Base-by-base conservation (phyloP, 176 grass and related monocot genomes). In the Carex kokanica region DNA sequence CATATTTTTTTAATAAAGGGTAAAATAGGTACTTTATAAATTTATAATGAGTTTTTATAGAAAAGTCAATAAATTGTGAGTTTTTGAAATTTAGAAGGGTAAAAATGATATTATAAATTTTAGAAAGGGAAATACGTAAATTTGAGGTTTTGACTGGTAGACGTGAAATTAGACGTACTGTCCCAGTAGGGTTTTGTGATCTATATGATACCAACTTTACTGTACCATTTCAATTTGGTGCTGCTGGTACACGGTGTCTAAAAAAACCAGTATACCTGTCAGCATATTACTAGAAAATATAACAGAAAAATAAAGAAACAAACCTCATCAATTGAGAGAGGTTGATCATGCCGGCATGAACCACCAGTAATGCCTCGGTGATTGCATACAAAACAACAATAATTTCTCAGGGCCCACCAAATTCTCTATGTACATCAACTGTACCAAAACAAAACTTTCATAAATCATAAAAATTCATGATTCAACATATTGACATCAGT, bases 341-440 rank as follows among this genome's bases (percentile, higher is more conserved):
- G 92, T 70, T 90, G 43, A 38, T 80, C 74, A 53, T 60, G 87
- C 47, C 78, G 85, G 87, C 95, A 98, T 77, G 89, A 89, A 81
- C 92, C 87, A 49, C 92, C 90, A 86, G 87, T 68, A 83, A 88
- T 98, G 95, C 56, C 92, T 89, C 53, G 95, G 95, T 27, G 92
- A 98, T 84, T 98, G 90, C 11, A 90, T 91, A 83, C 95, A 79
- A 61, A 98, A 94, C 67, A 94, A 91, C 79, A 91, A 92, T 10
- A 84, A 59, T 51, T 79, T 60, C 40, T 85, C 85, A 53, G 58
- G 81, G 69, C 78, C 79, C 5, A 51, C 79, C 77, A 47, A 61
- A 89, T 87, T 83, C 45, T 98, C 81, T 67, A 60, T 78, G 47
- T 91, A 94, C 34, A 29, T 59, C 78, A 90, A 63, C 95, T 98